These are phyloP conservation scores for Chlorella sp. DNA, from an alignment of 139 green algal genomes.

Conservation along the genomic window DNA sequence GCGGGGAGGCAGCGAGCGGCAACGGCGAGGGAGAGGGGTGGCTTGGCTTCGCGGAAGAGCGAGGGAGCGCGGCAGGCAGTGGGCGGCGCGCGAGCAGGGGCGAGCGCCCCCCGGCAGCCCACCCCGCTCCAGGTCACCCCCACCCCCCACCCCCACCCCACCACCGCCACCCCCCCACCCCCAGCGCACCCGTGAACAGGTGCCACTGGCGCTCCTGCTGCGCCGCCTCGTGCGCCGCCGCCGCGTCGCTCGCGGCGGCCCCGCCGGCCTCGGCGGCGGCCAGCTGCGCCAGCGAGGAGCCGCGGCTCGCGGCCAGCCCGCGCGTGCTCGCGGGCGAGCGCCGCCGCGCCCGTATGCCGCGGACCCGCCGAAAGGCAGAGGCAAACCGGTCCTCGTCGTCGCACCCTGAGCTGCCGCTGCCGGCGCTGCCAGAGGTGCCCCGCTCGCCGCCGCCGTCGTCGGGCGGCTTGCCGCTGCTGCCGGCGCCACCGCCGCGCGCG, in stretches of 20 bases:
- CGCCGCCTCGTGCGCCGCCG: neutral
- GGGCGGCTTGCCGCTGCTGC: neutral
- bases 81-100: neutral
- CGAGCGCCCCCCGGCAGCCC: neutral
- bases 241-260: neutral
- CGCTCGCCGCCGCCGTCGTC: neutral
- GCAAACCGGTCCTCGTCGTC: slow-evolving; percentile 29
- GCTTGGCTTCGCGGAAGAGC: neutral
- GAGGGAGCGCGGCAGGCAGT: neutral
- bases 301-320: neutral
- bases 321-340: neutral
- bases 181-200: slow-evolving; percentile 37
- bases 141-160: neutral
- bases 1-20: neutral
- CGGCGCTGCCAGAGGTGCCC: neutral
- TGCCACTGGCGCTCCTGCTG: slow-evolving; percentile 32
- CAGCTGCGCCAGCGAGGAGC: neutral
- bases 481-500: neutral
- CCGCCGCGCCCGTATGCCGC: slow-evolving; percentile 8
- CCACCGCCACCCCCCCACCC: neutral
- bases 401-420: neutral
- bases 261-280: neutral
- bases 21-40: neutral
- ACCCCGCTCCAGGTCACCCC: neutral
- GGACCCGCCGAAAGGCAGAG: slow-evolving; percentile 8